Conservation (phyloP, 768 basidiomycete species). For the Cystobasidiopsis lactophilus region DNA sequence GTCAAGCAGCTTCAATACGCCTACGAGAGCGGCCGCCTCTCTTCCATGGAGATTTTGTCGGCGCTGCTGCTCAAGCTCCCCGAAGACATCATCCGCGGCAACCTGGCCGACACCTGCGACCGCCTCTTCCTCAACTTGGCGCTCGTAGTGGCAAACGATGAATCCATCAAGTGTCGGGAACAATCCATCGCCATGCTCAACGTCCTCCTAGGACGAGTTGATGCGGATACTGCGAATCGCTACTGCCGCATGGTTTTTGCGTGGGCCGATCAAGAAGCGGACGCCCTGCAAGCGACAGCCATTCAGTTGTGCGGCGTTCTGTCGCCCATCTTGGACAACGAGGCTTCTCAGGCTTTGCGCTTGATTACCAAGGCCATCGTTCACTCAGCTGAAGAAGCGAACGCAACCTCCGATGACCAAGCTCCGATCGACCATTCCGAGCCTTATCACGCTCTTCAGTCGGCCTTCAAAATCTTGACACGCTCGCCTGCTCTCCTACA, state of each 20-base stretch:
- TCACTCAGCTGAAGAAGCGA: slow-evolving; percentile 10
- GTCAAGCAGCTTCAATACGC: slow-evolving; percentile 78
- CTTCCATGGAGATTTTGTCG: slow-evolving; percentile 80
- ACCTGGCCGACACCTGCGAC: slow-evolving; percentile 46
- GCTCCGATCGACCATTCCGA: slow-evolving; percentile 61
- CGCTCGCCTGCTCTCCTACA: slow-evolving; percentile 21
- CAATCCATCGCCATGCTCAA: slow-evolving; percentile 70
- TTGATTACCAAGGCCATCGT: too few relatives aligned
- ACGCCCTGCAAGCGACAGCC: slow-evolving; percentile 47
- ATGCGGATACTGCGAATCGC: slow-evolving; percentile 34
- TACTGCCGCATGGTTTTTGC: slow-evolving; percentile 50
- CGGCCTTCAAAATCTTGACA: slow-evolving; percentile 39
- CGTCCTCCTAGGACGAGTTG: slow-evolving; percentile 45
- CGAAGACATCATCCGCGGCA: slow-evolving; percentile 33
- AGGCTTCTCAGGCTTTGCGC: too few relatives aligned
- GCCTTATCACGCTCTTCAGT: slow-evolving; percentile 55
- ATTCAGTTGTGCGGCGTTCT: slow-evolving; percentile 64
- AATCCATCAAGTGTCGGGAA: slow-evolving; percentile 66
- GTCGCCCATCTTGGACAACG: too few relatives aligned
- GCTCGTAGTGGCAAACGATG: slow-evolving; percentile 84
- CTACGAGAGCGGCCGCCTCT: slow-evolving; percentile 69
- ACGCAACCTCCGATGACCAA: slow-evolving; percentile 26
- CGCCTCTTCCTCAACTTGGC: slow-evolving; percentile 76
- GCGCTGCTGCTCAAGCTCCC: slow-evolving; percentile 73
- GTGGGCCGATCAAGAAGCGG: slow-evolving; percentile 47